Conservation (phyloP, 83 land plant species). For the Thuja plicata region DNA sequence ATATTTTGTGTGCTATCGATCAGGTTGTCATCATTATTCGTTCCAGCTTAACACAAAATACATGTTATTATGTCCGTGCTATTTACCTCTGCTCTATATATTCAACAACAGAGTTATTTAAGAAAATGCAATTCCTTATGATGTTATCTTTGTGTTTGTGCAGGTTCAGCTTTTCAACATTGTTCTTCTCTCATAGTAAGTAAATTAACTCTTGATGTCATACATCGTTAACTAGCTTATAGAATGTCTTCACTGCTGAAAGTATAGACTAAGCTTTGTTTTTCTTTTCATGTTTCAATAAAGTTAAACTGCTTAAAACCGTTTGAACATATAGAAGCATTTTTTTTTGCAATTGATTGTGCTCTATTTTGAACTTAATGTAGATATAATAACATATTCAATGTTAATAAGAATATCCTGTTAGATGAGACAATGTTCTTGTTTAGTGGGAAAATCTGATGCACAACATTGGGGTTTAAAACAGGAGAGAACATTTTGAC, state of each 20-base stretch:
- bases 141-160: constrained; percentile 10
- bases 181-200: constrained; percentile 83
- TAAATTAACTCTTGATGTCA: background rate
- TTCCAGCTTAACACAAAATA: background rate
- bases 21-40: background rate
- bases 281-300: background rate
- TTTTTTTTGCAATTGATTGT: background rate
- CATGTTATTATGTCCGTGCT: background rate
- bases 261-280: background rate
- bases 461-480: background rate
- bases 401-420: background rate
- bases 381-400: background rate
- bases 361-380: background rate
- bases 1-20: too few relatives aligned
- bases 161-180: constrained; percentile 92
- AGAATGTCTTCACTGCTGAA: background rate
- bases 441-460: background rate
- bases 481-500: constrained; percentile 76
- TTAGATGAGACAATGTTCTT: background rate
- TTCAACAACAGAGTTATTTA: background rate
- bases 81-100: background rate
- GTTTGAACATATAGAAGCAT: background rate
- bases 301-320: background rate
- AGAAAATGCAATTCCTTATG: background rate
- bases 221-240: background rate